Evolutionary conservation across 306 rosid genomes (phyloP), one percentile per base, ranked within the genome.

Genomic region (Rosa rugosa): DNA sequence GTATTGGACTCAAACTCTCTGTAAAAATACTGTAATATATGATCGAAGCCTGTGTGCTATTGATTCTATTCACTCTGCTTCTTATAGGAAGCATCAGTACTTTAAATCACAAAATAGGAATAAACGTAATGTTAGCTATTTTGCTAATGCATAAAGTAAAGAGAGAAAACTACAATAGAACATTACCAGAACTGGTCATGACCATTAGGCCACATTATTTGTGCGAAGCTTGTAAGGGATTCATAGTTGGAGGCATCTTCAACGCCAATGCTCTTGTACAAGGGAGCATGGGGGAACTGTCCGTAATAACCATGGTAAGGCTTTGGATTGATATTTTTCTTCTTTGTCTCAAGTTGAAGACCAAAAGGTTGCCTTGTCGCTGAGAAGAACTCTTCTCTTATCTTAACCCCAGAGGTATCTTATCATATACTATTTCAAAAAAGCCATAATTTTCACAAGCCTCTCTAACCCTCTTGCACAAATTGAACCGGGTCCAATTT

Each of bases 391-490:
- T 44, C 73, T 10, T 40, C 73, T 69, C 38, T 44, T 11, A 22
- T 69, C 38, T 44, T 11, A 22, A 44, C 54, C 45, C 51, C 38
- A 22, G 10, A 0, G 73, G 56, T n/a, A 69, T 69, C 9, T 42
- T 69, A 12, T 69, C 73, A 23, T 69, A 22, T 12, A 69, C 73
- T 44, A 69, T 2, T 23, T 45, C 54, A 69, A 69, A 69, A 22
- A 46, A 69, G 2, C 73, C 90, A 2, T 84, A 77, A 34, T 12
- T 84, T 66, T 84, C 88, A 56, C 80, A n/a, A 56, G 62, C 27
- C 60, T 54, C 60, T 20, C 60, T 18, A 20, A 54, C 60, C 27
- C 27, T 56, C 84, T 47, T 72, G 82, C 87, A 69, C 86, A 83
- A 57, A 4, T 11, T 54, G 49, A 63, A 72, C 92, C 86, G 1